Conservation (phyloP, 169 alveolate genomes). For the Eimeria praecox region DNA sequence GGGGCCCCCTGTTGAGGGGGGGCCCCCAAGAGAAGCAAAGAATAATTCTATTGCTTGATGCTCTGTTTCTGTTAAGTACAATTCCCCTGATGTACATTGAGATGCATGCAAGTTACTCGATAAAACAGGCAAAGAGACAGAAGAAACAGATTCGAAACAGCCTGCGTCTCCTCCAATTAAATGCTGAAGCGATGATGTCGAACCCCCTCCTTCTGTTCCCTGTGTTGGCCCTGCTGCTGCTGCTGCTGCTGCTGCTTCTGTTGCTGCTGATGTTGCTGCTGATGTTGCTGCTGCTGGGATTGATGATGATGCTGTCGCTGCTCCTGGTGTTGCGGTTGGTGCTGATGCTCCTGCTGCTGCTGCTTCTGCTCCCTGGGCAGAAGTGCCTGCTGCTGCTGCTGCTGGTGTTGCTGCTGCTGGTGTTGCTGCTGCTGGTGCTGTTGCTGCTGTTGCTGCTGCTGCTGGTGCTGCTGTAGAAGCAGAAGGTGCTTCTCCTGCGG, state of each 20-base stretch:
- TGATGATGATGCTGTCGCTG: neutral
- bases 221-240: too few species aligned
- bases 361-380: neutral
- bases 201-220: too few species aligned
- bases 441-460: constrained; percentile 7
- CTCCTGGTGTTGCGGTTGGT: neutral
- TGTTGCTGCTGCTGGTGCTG: neutral
- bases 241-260: too few species aligned
- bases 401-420: neutral
- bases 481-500: neutral
- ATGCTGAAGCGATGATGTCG: too few species aligned
- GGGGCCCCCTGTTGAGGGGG: too few species aligned
- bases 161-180: neutral
- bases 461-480: neutral
- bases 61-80: neutral
- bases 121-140: neutral
- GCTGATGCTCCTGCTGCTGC: neutral
- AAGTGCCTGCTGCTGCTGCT: neutral
- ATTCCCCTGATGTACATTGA: neutral
- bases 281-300: constrained; percentile 3
- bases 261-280: too few species aligned
- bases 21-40: neutral
- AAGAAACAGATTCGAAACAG: neutral
- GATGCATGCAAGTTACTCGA: neutral
- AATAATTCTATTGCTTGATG: neutral